phyloP scores from a whole-genome alignment of 2,329 filamentous ascomycete genomes.

The Monosporascus cannonballus region DNA sequence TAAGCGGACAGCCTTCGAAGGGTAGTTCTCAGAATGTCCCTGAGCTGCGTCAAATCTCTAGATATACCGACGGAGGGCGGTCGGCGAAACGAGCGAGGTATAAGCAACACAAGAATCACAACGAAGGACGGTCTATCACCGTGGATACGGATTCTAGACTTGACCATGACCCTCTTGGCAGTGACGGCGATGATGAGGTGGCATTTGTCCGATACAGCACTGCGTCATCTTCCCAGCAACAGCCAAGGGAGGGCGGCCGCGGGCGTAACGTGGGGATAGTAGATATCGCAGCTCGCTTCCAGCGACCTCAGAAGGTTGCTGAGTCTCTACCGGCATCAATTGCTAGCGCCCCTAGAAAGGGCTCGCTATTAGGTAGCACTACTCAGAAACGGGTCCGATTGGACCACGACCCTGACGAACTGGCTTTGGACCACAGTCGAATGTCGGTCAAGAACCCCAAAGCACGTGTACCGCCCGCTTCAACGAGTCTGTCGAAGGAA shows the following conservation, averaged over 20 bases:
- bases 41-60: constrained; percentile 8
- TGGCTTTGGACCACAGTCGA: constrained; percentile 12
- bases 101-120: not conserved
- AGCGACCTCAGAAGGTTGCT: not conserved
- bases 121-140: not conserved
- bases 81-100: constrained; percentile 1
- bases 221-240: not conserved
- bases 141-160: not conserved
- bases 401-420: constrained; percentile 12
- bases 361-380: not conserved
- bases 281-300: not conserved
- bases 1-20: constrained; percentile 9
- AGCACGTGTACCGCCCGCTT: constrained; percentile 3
- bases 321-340: not conserved
- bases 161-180: constrained; percentile 1
- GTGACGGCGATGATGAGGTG: constrained; percentile 7
- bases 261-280: not conserved
- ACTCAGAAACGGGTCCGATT: not conserved
- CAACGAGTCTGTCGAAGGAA: constrained; percentile 17
- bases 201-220: constrained; percentile 1
- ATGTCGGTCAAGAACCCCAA: constrained; percentile 8
- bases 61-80: not conserved
- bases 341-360: not conserved
- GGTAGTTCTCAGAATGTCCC: constrained; percentile 4
- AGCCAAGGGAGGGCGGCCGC: not conserved